Percentiles rank a stretch among this genome's conserved stretches.
Evolutionary conservation across 306 rosid genomes (phyloP).

Genomic region (Mimosa pudica): DNA sequence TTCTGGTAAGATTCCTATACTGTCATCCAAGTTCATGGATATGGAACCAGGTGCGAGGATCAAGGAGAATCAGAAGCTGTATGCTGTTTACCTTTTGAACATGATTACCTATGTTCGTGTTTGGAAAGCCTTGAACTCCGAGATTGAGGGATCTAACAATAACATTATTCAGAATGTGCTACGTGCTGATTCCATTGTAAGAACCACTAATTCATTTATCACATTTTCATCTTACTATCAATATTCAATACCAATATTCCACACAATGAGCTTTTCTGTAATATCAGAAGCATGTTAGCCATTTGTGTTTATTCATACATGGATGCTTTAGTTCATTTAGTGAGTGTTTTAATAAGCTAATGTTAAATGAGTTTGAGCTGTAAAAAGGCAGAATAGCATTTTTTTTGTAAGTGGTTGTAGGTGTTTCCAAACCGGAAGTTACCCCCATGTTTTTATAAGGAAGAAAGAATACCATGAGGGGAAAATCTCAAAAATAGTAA

Average conservation of each 20-base stretch:
- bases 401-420: too few species aligned
- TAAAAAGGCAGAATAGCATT: too few species aligned
- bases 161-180: conserved; percentile 43
- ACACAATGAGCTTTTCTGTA: not conserved
- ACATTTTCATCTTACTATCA: not conserved
- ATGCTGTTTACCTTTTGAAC: conserved; percentile 38
- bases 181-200: conserved; percentile 43
- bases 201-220: conserved; percentile 17
- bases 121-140: conserved; percentile 39
- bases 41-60: conserved; percentile 8
- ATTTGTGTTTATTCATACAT: not conserved
- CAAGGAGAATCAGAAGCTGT: conserved; percentile 20
- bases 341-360: too few species aligned
- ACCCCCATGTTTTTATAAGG: too few species aligned
- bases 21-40: conserved; percentile 27
- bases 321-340: too few species aligned
- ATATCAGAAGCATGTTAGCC: not conserved
- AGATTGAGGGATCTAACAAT: conserved; percentile 23
- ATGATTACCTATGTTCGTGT: conserved; percentile 39
- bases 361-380: too few species aligned
- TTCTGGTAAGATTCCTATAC: conserved; percentile 24
- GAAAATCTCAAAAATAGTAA: too few species aligned
- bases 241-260: too few species aligned
- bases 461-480: too few species aligned
- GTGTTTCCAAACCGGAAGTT: too few species aligned